Evolutionary conservation across 78 protist species (phyloP), one percentile per base, ranked within the genome.

Genomic region (Polysphondylium violaceum): DNA sequence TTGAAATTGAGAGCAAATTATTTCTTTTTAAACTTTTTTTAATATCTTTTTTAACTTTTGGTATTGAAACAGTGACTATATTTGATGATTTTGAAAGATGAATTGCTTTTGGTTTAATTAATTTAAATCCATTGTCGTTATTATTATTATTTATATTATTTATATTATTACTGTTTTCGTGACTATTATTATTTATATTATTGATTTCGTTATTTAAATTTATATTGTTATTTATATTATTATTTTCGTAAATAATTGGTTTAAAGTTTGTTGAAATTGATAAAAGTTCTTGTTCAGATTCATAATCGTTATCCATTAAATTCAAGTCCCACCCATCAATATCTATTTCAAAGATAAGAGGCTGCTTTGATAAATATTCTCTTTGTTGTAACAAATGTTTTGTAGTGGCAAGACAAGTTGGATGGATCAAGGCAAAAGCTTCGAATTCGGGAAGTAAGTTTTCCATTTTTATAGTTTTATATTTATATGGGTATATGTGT

Each of bases 391-490:
- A 23, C 7, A 51, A 59, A 68, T 81, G 89, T 6, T 27, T 43
- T 11, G 87, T 77, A 1, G 76, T 81, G 38, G 77, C 33, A 8
- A 19, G 11, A 58, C 89, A 68, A 17, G 76, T 81, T 21, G 89
- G 74, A 68, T 81, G 78, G 31, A 81, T 68, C 21, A 81, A 68
- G 12, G 27, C 25, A n/a, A 81, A n/a, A 0, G 76, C 31, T 19
- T 81, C 78, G 0, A 81, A 58, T 73, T 81, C 77, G 65, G 89
- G 56, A 27, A 81, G 41, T 29, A 81, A 29, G 17, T 33, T 55
- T 29, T 81, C 89, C 89, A 81, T 81, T 63, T 12, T 63, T 63
- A 0, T 63, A 12, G 16, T 63, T 35, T 35, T 58, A 47, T 47
- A 47, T 47, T 47, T 14, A 14, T 60, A n/a, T 60, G 21, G 17